A percentile compares a stretch with the other conserved stretches of the same genome.
Conservation (phyloP, 164 flowering plant species). For the Pachysandra terminalis region DNA sequence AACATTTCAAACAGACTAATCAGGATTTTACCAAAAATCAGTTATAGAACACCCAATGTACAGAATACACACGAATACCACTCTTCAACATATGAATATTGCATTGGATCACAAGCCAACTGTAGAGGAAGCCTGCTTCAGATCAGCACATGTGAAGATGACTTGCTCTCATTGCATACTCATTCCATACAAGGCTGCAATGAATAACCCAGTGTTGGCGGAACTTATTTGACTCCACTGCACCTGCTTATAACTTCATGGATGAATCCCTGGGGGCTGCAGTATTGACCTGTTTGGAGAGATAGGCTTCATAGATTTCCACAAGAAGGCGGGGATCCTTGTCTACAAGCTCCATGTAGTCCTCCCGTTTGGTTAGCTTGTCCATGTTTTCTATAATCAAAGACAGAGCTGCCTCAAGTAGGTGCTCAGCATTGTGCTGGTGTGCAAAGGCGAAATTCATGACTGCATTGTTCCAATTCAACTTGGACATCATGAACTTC, state of each 20-base stretch:
- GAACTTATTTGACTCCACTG: too few relatives aligned
- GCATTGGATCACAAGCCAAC: background rate
- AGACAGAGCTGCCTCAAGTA: slow-evolving; percentile 59
- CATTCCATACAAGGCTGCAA: background rate
- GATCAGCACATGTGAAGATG: background rate
- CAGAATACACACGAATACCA: too few relatives aligned
- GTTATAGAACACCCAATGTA: too few relatives aligned
- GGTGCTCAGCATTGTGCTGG: slow-evolving; percentile 66
- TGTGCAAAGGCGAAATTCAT: slow-evolving; percentile 70
- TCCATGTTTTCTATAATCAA: slow-evolving; percentile 76
- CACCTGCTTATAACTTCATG: background rate
- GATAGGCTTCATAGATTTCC: slow-evolving; percentile 77
- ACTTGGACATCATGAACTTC: slow-evolving; percentile 61
- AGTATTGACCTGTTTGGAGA: slow-evolving; percentile 70
- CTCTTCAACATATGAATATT: too few relatives aligned
- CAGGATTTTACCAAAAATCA: too few relatives aligned
- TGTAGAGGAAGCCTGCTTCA: background rate
- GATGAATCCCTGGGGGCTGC: slow-evolving; percentile 36
- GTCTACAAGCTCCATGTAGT: slow-evolving; percentile 72
- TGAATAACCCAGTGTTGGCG: background rate
- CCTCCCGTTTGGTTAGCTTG: slow-evolving; percentile 55
- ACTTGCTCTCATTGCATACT: background rate
- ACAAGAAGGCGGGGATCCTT: slow-evolving; percentile 82
- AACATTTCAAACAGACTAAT: too few relatives aligned
- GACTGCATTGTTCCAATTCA: slow-evolving; percentile 68